Evolutionary conservation across 2,329 filamentous ascomycete species (phyloP).

Genomic region (Fusarium vanettenii): DNA sequence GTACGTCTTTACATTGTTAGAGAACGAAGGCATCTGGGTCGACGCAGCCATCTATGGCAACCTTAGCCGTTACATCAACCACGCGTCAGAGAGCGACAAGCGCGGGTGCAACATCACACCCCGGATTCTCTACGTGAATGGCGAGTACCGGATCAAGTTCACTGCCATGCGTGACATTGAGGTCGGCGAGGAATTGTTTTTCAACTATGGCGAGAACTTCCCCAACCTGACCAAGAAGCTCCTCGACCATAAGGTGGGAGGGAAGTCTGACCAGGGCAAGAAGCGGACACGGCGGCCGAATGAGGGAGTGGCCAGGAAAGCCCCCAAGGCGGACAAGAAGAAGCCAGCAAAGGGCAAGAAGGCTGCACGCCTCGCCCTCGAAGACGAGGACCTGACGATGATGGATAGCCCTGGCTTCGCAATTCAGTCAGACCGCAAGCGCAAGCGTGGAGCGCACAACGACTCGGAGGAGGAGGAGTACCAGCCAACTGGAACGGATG

Average conservation of each 20-base stretch:
- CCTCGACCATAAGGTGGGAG: slow-evolving; percentile 52
- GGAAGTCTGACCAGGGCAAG: slow-evolving; percentile 43
- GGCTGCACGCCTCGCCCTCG: neutral
- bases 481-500: slow-evolving; percentile 40
- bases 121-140: slow-evolving; percentile 78
- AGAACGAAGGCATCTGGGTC: slow-evolving; percentile 73
- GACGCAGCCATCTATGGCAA: slow-evolving; percentile 84
- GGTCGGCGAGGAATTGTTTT: slow-evolving; percentile 82
- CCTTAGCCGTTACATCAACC: slow-evolving; percentile 86
- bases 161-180: slow-evolving; percentile 74
- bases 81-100: slow-evolving; percentile 66
- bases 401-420: slow-evolving; percentile 17
- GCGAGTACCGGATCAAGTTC: slow-evolving; percentile 81
- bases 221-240: slow-evolving; percentile 66
- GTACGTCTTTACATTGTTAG: slow-evolving; percentile 72
- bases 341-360: slow-evolving; percentile 35
- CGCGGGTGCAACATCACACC: slow-evolving; percentile 71
- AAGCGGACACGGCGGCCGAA: slow-evolving; percentile 42
- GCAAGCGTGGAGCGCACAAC: slow-evolving; percentile 42
- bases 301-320: slow-evolving; percentile 39
- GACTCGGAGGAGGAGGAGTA: slow-evolving; percentile 48
- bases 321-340: slow-evolving; percentile 42
- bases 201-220: slow-evolving; percentile 81
- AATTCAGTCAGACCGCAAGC: slow-evolving; percentile 39
- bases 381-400: slow-evolving; percentile 32